Evolutionary conservation across 768 basidiomycete genomes (phyloP), one percentile per base, ranked within the genome.

Genomic region (Boletus eberwhitei): DNA sequence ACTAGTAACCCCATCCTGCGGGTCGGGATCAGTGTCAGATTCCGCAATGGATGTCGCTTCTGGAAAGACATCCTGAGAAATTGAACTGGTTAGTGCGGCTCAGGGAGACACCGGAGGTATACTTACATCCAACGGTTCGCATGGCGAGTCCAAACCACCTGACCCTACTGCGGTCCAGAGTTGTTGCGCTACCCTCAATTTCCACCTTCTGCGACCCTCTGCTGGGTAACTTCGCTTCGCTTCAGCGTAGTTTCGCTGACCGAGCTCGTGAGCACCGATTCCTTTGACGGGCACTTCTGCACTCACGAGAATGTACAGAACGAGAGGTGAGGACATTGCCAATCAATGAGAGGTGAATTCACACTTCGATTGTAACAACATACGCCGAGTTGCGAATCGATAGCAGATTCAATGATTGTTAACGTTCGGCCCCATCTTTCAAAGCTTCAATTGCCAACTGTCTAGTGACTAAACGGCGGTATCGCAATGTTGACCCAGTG

Each of bases 191-290:
- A 79, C 74, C 29, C 78, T 78, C 53, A 87, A 66, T 52, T 74
- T 74, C 80, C 79, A 80, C 66, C 69, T 77, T 16, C 85, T 77
- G 48, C 85, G 77, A 19, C 84, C 85, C 61, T 84, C 80, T 17
- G 69, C 63, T 35, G 82, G 80, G 61, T 77, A 72, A 37, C 64
- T 73, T 5, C 66, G 63, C 63, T 81, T 85, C 12, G 77, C 55
- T 16, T 66, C 56, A 13, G 74, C 63, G 55, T 86, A 86, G 55
- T 71, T 68, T 52, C 48, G 65, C 77, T 79, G 48, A 54, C 22
- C 38, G 2, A 54, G 8, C 19, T 38, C 16, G 40, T 66, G 45
- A 68, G 53, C 16, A 31, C 39, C 17, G 4, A 34, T 40, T 32
- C 38, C 1, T 34, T 29, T 35, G 22, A 50, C 8, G 42, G 0